Conservation (phyloP, 176 grass and related monocot species). For the Zoysia japonica region DNA sequence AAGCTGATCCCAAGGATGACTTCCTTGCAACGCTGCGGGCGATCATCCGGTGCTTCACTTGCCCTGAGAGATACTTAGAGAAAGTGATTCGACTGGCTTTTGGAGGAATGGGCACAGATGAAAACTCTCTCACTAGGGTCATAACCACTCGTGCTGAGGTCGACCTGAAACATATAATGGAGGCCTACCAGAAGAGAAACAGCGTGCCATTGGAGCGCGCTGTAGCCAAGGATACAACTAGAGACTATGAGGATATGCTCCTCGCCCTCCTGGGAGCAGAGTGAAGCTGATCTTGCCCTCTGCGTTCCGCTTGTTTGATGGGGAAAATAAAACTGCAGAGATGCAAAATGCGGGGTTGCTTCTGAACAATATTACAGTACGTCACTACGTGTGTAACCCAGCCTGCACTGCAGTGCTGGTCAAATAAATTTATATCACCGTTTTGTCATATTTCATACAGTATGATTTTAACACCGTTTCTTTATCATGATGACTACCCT, state of each 20-base stretch:
- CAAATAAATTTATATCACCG: neutral
- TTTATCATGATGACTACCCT: neutral
- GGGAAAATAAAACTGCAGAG: neutral
- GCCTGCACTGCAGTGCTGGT: constrained; percentile 23
- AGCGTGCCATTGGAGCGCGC: constrained; percentile 68
- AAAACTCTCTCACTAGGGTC: constrained; percentile 73
- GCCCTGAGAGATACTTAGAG: constrained; percentile 79
- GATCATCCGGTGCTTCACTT: constrained; percentile 70
- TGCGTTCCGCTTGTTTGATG: constrained; percentile 16
- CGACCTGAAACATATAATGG: constrained; percentile 74
- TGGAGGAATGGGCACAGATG: constrained; percentile 68
- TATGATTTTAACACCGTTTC: neutral
- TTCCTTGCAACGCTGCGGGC: constrained; percentile 65
- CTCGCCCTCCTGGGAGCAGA: constrained; percentile 69
- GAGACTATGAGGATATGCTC: constrained; percentile 75
- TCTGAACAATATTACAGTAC: constrained; percentile 25
- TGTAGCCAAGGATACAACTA: constrained; percentile 69
- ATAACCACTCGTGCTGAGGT: constrained; percentile 74
- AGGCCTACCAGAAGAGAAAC: constrained; percentile 82
- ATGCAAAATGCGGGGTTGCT: constrained; percentile 11
- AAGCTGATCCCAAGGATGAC: constrained; percentile 80
- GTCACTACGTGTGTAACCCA: neutral
- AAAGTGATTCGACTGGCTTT: constrained; percentile 66
- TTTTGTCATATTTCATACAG: neutral
- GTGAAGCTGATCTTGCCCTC: constrained; percentile 6